Base-by-base conservation (phyloP, 1,284 basidiomycete genomes). In the Ganoderma resinaceum region DNA sequence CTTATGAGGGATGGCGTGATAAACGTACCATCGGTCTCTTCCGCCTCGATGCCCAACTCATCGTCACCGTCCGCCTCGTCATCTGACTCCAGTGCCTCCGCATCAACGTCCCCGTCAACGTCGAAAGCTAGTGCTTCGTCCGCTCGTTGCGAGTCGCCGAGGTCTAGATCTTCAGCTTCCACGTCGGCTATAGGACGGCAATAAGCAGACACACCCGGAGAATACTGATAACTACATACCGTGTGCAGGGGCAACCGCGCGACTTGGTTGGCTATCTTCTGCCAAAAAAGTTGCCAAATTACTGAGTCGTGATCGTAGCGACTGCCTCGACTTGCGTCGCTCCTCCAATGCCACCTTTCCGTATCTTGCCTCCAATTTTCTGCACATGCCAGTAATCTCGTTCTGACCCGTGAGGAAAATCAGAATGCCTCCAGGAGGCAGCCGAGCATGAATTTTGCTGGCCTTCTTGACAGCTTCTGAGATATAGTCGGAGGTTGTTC, bases 391-490 rank as follows among this genome's bases (percentile, higher is more conserved):
- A 23, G 84, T 81, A 70, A 94, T 93, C 82, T 94, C 92, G 71
- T 89, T 88, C 79, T 93, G 91, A n/a, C 92, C 91, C 0, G 92
- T 93, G 71, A 93, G 81, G 79, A 94, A 94, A 42, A 94, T 87
- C 53, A 94, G 81, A 20, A 94, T 86, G 0, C 91, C 91, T 2
- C 92, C 92, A 0, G 88, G 84, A 1, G 92, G 92, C 6, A 94
- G 80, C 6, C 91, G 84, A 7, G 90, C 83, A 75, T 94, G 92
- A 66, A 94, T 92, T 78, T 93, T 98, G 73, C 87, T 85, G 1
- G 95, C 87, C 81, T 99, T 99, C 77, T 92, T 95, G 74, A 96
- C 90, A 0, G 96, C 94, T 79, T 98, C 96, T 4, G 86, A 87
- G 57, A 99, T 89, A 77, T 99, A 99, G 80, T 99, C 95, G 14